phyloP scores from a whole-genome alignment of 2,329 filamentous ascomycete genomes.

The Cladosporium austrohemisphaericum region DNA sequence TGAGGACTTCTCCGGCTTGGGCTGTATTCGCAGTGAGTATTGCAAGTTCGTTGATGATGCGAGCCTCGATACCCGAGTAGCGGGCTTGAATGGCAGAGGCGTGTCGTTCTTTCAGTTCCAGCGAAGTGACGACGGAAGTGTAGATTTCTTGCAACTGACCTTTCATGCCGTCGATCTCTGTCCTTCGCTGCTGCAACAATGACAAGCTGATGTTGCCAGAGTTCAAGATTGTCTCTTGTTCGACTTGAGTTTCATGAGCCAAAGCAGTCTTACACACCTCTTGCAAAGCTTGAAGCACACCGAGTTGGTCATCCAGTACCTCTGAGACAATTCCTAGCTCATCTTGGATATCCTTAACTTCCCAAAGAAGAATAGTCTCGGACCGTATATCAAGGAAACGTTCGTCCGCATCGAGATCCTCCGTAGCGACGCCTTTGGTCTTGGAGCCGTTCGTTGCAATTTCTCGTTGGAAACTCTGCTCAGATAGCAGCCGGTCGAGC shows the following conservation, averaged over 20 bases:
- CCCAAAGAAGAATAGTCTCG: conserved; percentile 59
- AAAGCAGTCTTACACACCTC: conserved; percentile 4
- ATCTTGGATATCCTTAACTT: conserved; percentile 65
- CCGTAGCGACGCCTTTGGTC: conserved; percentile 16
- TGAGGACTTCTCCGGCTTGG: conserved; percentile 54
- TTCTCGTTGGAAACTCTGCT: not conserved
- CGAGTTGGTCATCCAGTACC: conserved; percentile 49
- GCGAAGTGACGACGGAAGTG: conserved; percentile 56
- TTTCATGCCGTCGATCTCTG: conserved; percentile 61
- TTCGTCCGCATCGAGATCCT: conserved; percentile 49
- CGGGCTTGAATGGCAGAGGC: conserved; percentile 65
- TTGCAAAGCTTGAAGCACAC: conserved; percentile 43
- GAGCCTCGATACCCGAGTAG: conserved; percentile 54
- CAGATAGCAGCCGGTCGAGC: no score
- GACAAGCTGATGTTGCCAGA: not conserved
- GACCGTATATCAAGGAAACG: conserved; percentile 56
- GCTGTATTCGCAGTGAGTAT: conserved; percentile 45
- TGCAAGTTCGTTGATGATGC: no score
- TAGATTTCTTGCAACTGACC: conserved; percentile 60
- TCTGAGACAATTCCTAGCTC: conserved; percentile 61
- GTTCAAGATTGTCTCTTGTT: not conserved
- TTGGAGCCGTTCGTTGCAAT: not conserved
- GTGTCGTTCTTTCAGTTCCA: conserved; percentile 67
- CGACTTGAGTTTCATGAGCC: not conserved
- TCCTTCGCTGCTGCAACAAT: conserved; percentile 26